Evolutionary conservation across 306 rosid species (phyloP), one percentile per base, ranked within the genome.

Genomic region (Begonia masoniana): DNA sequence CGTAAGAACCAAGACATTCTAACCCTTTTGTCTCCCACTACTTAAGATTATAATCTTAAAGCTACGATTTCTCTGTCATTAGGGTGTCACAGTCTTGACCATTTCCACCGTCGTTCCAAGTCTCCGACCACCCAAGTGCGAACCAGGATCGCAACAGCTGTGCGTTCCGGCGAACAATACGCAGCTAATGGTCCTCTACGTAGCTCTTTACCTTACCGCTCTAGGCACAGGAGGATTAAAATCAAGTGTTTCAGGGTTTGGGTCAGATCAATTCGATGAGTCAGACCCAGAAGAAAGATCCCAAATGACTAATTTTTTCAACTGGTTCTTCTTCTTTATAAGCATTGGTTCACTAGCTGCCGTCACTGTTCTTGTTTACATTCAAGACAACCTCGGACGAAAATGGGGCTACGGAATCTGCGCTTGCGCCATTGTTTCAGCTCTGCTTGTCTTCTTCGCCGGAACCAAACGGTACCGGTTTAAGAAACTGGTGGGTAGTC

Each of bases 361-460:
- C 2, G 82, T 75, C 41, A 85, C 94, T 0, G 26, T 85, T 56
- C 82, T 89, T 1, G 94, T 89, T 0, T 89, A 80, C 66, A 68
- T 89, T 36, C 77, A 85, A 43, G 95, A 82, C 64, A 71, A 80
- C 67, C 7, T 67, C 52, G 95, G 97, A 1, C 72, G 97, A 50
- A 31, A 46, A 13, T 85, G 95, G 97, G 97, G 95, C 0, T 89
- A 82, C 51, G 97, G 97, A 1, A 85, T 82, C 0, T 89, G 94
- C 10, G 94, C 77, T 0, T 52, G 50, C 10, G 77, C 74, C 3
- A 85, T 89, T 57, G 67, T 82, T 52, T 0, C 73, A 0, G 91
- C 83, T 1, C 66, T 82, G 16, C 17, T 67, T 7, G 74, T 73
- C 52, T 85, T 85, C 70, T 56, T 85, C 61, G 55, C 65, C 3